Base-by-base conservation (phyloP, 73 alveolate species). In the Paramecium sexaurelia region DNA sequence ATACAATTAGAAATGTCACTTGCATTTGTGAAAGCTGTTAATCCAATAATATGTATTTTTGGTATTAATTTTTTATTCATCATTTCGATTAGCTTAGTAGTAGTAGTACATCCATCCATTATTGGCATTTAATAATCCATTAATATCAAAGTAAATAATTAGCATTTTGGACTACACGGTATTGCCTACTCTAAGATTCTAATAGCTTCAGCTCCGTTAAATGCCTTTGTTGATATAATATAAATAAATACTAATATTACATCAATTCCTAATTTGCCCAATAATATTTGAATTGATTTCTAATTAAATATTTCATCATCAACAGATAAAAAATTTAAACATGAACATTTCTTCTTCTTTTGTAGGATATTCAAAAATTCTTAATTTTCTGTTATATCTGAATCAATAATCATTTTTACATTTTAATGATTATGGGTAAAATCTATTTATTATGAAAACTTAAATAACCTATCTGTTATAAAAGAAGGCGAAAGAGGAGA, bases 81-180 rank as follows among this genome's bases (percentile, higher is more conserved):
- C 68, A 78, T 37, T 24, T 78, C 40, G 1, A n/a, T 78, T 19
- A 78, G 19, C 3, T 17, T 43, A 4, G 26, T n/a, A 22, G 90
- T 78, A 2, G 90, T 45, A 2, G 43, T 45, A 19, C 45, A 27
- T 15, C 90, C 90, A 78, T 78, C 90, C 90, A 78, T 78, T 22
- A 78, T 78, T 1, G 90, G 90, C 90, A 78, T 78, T 6, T 39
- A 27, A 24, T 78, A 78, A 26, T 78, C 90, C 90, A 78, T 78
- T 7, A 78, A 33, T 19, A 78, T 78, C 15, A 78, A 15, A 19
- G 68, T 40, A 15, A 78, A 39, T 78, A 78, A 43, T 26, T 45
- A 19, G 6, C 90, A 78, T 41, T 78, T 40, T 43, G 68, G 36
- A 78, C 51, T 24, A 29, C 90, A 78, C 2, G 43, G 43, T 7